These are phyloP conservation scores for Aegilops speltoides DNA, from an alignment of 176 grass and related monocot genomes.

Conservation along the genomic window DNA sequence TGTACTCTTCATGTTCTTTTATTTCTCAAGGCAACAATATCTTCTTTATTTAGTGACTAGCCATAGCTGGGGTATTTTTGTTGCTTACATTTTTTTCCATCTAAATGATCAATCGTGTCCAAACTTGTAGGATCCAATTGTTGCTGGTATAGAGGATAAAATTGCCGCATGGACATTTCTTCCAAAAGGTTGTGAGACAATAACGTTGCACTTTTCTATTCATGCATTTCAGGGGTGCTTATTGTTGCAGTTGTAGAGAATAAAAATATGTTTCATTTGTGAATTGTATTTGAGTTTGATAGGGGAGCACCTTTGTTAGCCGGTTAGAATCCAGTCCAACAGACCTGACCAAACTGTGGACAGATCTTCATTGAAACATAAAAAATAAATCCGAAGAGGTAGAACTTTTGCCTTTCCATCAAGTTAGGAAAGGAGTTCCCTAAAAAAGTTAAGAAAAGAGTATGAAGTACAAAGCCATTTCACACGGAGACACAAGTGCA, in stretches of 20 bases:
- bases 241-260: slow-evolving; percentile 16
- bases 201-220: background rate
- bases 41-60: background rate
- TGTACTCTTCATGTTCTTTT: background rate
- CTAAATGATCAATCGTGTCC: slow-evolving; percentile 16
- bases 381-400: background rate
- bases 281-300: slow-evolving; percentile 7
- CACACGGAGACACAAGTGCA: background rate
- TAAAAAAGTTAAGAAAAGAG: too few species aligned
- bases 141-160: slow-evolving; percentile 90
- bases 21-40: background rate
- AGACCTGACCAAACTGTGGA: background rate
- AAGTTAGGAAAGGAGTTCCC: background rate
- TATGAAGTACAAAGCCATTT: background rate
- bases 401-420: background rate
- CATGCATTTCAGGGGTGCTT: background rate
- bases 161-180: slow-evolving; percentile 98
- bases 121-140: slow-evolving; percentile 77
- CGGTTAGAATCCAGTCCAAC: background rate
- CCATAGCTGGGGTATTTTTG: background rate
- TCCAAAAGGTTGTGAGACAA: slow-evolving; percentile 71
- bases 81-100: slow-evolving; percentile 3
- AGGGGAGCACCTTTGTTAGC: background rate
- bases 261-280: background rate
- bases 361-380: background rate